Base-by-base conservation (phyloP, 176 grass and related monocot species). In the Olyra latifolia region DNA sequence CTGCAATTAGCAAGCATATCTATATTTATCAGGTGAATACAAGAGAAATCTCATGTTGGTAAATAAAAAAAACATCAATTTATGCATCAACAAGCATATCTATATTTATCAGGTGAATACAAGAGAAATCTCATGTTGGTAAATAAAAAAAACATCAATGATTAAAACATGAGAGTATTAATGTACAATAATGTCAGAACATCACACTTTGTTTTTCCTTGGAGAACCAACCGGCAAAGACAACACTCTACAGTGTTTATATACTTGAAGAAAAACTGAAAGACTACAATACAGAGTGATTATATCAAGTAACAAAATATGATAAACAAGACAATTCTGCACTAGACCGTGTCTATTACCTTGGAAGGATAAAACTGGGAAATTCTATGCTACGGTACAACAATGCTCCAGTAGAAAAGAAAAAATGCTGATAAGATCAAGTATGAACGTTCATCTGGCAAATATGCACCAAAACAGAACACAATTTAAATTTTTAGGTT, bases 1-100 rank as follows among this genome's bases (percentile, higher is more conserved):
- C 92, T 94, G 89, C 52, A 86, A 80, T 28, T 28, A 79, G 45
- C n/a, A 39, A 28, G 1, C 29, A 79, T 38, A 53, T 17, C 40
- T 60, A 3, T 42, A 64, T 65, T 78, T 62, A 35, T 78, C 44
- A 78, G 44, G 76, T 39, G 35, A 64, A 8, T 47, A 11, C 4
- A 19, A 72, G 47, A 72, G 2, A 66, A 39, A 40, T 66, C n/a
- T 40, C 3, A 45, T 13, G 6, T 9, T 44, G 24, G 17, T 0
- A 70, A 63, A 23, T 20, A n/a, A n/a, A n/a, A n/a, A n/a, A n/a
- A n/a, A n/a, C n/a, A n/a, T n/a, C n/a, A n/a, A n/a, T n/a, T n/a
- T n/a, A n/a, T n/a, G n/a, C n/a, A n/a, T n/a, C n/a, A n/a, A n/a
- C n/a, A 39, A 28, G 1, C 29, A 79, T 38, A 53, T 17, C 40